Evolutionary conservation across 164 flowering plant species (phyloP).

Genomic region (Vitis rotundifolia): DNA sequence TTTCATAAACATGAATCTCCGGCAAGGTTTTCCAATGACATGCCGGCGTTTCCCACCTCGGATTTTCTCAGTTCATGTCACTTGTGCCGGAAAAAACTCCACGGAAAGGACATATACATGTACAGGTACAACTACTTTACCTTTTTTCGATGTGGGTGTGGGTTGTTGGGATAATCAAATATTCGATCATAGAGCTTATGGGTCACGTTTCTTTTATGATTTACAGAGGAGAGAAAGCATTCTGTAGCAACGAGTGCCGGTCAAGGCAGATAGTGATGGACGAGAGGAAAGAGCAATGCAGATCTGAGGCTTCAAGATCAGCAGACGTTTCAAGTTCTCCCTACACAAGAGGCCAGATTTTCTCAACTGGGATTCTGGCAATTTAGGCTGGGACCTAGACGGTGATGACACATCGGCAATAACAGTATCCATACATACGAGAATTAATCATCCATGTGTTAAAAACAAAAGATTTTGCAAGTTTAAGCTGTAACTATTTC

Average conservation of each 20-base stretch:
- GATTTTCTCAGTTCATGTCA: constrained; percentile 66
- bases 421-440: too few species aligned
- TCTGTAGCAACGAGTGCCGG: constrained; percentile 79
- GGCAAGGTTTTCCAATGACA: constrained; percentile 9
- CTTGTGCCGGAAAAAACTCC: constrained; percentile 59
- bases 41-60: constrained; percentile 25
- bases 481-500: too few species aligned
- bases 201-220: background rate
- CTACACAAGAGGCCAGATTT: constrained; percentile 36
- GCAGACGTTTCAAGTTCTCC: constrained; percentile 44
- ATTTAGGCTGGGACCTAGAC: constrained; percentile 20
- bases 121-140: constrained; percentile 49
- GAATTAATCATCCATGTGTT: too few species aligned
- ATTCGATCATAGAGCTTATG: background rate
- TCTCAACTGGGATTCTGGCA: constrained; percentile 62
- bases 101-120: constrained; percentile 79
- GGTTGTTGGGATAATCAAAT: background rate
- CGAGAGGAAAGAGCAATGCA: constrained; percentile 60
- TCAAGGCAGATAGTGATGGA: constrained; percentile 63
- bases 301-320: constrained; percentile 55
- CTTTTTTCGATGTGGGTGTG: background rate
- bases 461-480: too few species aligned
- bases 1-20: constrained; percentile 28
- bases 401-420: too few species aligned
- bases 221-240: constrained; percentile 84